These are phyloP conservation scores for Teunomyces lycoperdinae DNA, from an alignment of 805 yeast genomes.

Conservation along the genomic window DNA sequence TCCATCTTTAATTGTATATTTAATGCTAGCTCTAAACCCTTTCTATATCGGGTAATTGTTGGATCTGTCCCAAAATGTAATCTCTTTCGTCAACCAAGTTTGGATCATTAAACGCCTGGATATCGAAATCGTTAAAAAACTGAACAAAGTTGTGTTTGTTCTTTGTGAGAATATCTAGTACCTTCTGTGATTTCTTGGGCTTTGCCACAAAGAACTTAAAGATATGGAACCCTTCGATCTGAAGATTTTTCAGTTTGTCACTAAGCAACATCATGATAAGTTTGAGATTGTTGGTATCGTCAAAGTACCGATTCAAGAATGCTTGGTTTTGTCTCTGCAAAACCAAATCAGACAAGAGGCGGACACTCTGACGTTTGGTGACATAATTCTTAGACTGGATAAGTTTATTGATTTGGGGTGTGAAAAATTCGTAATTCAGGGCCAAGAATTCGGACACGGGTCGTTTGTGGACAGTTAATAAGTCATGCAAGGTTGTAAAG, in stretches of 20 bases:
- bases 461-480: conserved; percentile 66
- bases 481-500: conserved; percentile 69
- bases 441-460: conserved; percentile 69
- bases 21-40: conserved; percentile 13
- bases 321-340: conserved; percentile 66
- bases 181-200: conserved; percentile 80
- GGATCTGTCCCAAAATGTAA: conserved; percentile 73
- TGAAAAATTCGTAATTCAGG: conserved; percentile 56
- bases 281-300: conserved; percentile 78
- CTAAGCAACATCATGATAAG: conserved; percentile 81
- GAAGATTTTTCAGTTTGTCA: conserved; percentile 86
- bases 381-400: conserved; percentile 83
- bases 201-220: conserved; percentile 96
- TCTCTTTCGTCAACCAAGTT: conserved; percentile 75
- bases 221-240: conserved; percentile 86
- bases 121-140: conserved; percentile 65
- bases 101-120: conserved; percentile 60
- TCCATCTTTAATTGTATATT: not conserved
- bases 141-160: conserved; percentile 74
- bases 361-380: conserved; percentile 85
- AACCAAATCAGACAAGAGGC: conserved; percentile 69
- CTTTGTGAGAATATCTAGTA: conserved; percentile 77
- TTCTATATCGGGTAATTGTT: conserved; percentile 62
- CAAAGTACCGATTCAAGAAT: conserved; percentile 74
- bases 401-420: conserved; percentile 59